phyloP scores from a whole-genome alignment of 805 yeast species.

The Zygoascus ofunaensis region DNA sequence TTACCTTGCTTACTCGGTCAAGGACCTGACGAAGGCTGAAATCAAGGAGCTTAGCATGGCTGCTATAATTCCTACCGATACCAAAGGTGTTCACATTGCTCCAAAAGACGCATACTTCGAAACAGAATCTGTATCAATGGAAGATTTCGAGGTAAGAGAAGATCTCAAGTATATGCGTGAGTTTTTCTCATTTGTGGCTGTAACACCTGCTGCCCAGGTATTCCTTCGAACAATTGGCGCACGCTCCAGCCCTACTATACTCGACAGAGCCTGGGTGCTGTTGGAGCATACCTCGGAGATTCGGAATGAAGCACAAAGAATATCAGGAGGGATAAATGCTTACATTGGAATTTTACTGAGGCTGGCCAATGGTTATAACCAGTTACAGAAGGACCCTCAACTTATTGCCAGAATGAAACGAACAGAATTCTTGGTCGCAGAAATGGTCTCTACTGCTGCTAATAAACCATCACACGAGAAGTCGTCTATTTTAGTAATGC shows the following conservation, averaged over 20 bases:
- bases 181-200: slow-evolving; percentile 23
- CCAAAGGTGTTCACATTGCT: slow-evolving; percentile 7
- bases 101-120: slow-evolving; percentile 23
- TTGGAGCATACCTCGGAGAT: slow-evolving; percentile 19
- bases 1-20: slow-evolving; percentile 21
- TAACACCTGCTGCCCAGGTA: slow-evolving; percentile 20
- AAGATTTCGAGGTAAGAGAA: slow-evolving; percentile 6
- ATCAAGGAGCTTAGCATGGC: slow-evolving; percentile 11
- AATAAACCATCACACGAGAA: slow-evolving; percentile 3
- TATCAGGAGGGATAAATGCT: neutral
- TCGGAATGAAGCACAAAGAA: neutral
- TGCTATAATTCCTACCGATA: slow-evolving; percentile 24
- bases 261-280: slow-evolving; percentile 24
- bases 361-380: neutral
- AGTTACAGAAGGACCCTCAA: slow-evolving; percentile 5
- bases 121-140: neutral
- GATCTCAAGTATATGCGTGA: slow-evolving; percentile 13
- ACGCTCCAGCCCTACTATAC: slow-evolving; percentile 25
- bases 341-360: neutral
- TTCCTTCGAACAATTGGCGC: slow-evolving; percentile 29
- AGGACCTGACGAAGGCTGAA: slow-evolving; percentile 18
- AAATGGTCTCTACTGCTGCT: slow-evolving; percentile 10
- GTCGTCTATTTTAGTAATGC: slow-evolving; percentile 19
- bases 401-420: slow-evolving; percentile 20
- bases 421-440: slow-evolving; percentile 25